Evolutionary conservation across 306 rosid species (phyloP), one percentile per base, ranked within the genome.

Genomic region (Clitoria ternatea): DNA sequence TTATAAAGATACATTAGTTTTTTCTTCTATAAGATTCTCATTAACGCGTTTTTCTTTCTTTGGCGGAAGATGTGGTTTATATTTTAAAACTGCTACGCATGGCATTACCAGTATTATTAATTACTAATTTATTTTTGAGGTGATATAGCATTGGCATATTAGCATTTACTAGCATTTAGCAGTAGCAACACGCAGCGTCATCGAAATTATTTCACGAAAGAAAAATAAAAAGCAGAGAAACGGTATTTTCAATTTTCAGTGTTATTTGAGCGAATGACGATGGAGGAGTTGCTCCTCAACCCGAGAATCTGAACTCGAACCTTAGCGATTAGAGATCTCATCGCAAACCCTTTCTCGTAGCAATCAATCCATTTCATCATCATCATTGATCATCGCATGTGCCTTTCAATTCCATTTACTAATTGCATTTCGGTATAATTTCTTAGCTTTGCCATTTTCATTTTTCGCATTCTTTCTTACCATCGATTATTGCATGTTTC

Each of bases 231-330:
- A 13, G 11, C 6, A 36, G 42, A 57, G 65, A 87, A 81, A 76
- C 82, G 80, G 83, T 78, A 53, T 50, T 45, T 59, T 54, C 47
- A 2, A 53, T 50, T 45, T 59, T 54, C 47, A 2, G 56, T 26
- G 37, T 37, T n/a, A 23, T 48, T 35, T 4, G 66, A 30, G 62
- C 56, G 49, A 74, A 77, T 76, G 85, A 67, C 70, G 81, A 65
- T 52, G 32, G 76, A 24, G 84, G 76, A 78, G 84, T 82, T 82
- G 73, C 78, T 72, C 77, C 61, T 45, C 56, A 29, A 60, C 69
- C 40, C 57, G 49, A 65, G 24, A 66, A 66, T 43, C 15, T 2
- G 23, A 4, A 20, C 26, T 14, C 43, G 26, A n/a, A 15, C 26
- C 8, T 14, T 17, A 52, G 14, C 23, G 68, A 10, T 33, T 49